Evolutionary conservation across 441 rosid species (phyloP), one percentile per base, ranked within the genome.

Genomic region (Eruca vesicaria): DNA sequence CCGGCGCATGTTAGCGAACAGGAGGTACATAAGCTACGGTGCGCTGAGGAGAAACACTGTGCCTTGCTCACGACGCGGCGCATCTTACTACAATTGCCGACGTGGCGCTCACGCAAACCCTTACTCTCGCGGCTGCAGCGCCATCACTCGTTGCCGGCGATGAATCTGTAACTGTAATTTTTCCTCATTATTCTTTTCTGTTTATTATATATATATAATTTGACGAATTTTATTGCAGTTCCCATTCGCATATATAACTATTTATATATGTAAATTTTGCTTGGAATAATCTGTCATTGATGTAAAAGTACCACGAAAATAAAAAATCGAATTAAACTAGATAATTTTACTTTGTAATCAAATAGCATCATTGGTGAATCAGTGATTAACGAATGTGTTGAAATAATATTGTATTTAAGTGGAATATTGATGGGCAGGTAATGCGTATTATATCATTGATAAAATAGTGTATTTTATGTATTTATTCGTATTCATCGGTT

Each of bases 61-160:
- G 29, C 98, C 97, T 0, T 93, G 98, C 82, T 93, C 98, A 3
- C 78, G 93, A 12, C 97, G 98, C 28, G 98, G 98, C 78, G 91
- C 96, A 3, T 93, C 98, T 71, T 94, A 94, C 71, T 94, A 94
- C 78, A 94, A 94, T 77, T 94, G 98, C 82, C 82, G 76, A 69
- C 84, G 82, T 7, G 97, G 97, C 1, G 92, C 85, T 70, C 87
- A 79, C 69, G 90, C 97, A 7, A 94, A 94, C 43, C 98, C 97
- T 15, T 94, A 94, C 87, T 36, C 86, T 18, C 94, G 94, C 53
- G 92, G 96, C 4, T 94, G 98, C 85, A 87, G 76, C 66, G 75
- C 66, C 71, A 90, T 91, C 76, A 78, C 96, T 67, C 89, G 93
- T 41, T 93, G 98, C 88, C 82, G 97, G 48, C 71, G 82, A 64